phyloP scores from a whole-genome alignment of 305 asterid genomes.

The Ruellia speciosa region DNA sequence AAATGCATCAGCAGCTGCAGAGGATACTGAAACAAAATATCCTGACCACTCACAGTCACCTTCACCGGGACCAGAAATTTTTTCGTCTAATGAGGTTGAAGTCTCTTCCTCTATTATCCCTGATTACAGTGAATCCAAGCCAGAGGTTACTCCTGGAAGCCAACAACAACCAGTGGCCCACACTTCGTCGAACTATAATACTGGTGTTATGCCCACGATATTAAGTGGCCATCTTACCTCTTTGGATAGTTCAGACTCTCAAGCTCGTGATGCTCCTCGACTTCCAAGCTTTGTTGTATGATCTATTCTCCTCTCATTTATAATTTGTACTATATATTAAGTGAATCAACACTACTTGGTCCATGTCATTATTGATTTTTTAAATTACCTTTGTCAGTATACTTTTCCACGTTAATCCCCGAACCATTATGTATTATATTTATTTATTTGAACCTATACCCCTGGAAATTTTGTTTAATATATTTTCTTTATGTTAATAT shows the following conservation, averaged over 20 bases:
- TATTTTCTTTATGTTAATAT: too few relatives aligned
- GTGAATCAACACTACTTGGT: too few relatives aligned
- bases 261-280: constrained; percentile 48
- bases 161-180: constrained; percentile 33
- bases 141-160: constrained; percentile 33
- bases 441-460: too few relatives aligned
- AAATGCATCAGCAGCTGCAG: constrained; percentile 30
- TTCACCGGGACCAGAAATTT: constrained; percentile 29
- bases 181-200: constrained; percentile 36
- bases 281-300: constrained; percentile 43
- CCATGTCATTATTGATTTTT: too few relatives aligned
- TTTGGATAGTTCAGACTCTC: constrained; percentile 47
- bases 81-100: constrained; percentile 32
- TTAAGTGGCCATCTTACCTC: constrained; percentile 39
- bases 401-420: too few relatives aligned
- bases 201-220: constrained; percentile 40
- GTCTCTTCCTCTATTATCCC: constrained; percentile 32
- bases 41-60: constrained; percentile 30
- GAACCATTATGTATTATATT: too few relatives aligned
- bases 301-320: constrained; percentile 11
- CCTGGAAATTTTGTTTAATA: too few relatives aligned
- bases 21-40: constrained; percentile 29
- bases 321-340: constrained; percentile 8
- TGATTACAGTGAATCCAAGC: constrained; percentile 33
- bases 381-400: too few relatives aligned